phyloP scores from a whole-genome alignment of 306 rosid genomes.

The Trichosanthes truncata region DNA sequence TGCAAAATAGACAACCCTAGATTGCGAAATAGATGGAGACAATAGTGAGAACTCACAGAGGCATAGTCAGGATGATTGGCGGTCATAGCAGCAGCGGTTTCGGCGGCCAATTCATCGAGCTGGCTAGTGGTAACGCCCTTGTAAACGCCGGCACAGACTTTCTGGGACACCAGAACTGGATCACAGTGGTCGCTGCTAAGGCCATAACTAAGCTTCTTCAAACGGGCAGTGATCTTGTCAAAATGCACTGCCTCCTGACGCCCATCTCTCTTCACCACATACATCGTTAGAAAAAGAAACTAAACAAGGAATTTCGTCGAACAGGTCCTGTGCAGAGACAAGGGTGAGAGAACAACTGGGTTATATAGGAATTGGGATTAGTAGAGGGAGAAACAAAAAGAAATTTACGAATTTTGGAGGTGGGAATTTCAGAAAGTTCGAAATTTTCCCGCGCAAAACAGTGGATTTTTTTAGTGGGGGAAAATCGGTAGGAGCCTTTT shows the following conservation, averaged over 20 bases:
- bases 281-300: conserved; percentile 25
- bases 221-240: conserved; percentile 85
- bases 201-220: conserved; percentile 92
- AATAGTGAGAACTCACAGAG: conserved; percentile 33
- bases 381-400: neutral
- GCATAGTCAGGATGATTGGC: conserved; percentile 92
- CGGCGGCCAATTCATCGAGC: conserved; percentile 94
- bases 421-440: conserved; percentile 21
- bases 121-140: conserved; percentile 94
- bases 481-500: neutral
- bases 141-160: conserved; percentile 88
- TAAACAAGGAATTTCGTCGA: conserved; percentile 35
- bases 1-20: neutral
- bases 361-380: conserved; percentile 8
- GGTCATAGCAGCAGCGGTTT: conserved; percentile 92
- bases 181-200: conserved; percentile 76
- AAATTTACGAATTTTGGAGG: neutral
- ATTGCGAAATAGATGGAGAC: neutral
- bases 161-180: conserved; percentile 80
- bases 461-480: neutral
- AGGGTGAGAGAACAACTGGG: neutral
- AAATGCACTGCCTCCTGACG: conserved; percentile 86
- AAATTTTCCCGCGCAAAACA: conserved; percentile 26
- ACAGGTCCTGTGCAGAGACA: conserved; percentile 26
- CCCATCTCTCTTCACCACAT: conserved; percentile 84